phyloP scores from a whole-genome alignment of 352 stramenopile species.

The Phytopythium litorale region DNA sequence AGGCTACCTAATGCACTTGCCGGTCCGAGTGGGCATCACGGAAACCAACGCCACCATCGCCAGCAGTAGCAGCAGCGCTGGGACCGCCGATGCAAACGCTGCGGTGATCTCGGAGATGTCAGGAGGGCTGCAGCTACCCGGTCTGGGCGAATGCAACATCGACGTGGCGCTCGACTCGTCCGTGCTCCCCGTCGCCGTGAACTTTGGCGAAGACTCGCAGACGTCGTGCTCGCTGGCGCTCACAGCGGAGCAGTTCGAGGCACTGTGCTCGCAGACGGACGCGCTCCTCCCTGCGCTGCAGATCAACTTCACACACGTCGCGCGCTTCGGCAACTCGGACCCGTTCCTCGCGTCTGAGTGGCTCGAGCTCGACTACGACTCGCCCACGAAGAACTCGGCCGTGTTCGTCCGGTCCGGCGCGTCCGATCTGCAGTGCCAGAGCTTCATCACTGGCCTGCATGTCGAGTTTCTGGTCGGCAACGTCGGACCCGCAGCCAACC shows the following conservation, averaged over 20 bases:
- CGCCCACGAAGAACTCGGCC: conserved; percentile 14
- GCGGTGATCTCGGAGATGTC: conserved; percentile 28
- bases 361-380: conserved; percentile 38
- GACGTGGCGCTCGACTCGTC: conserved; percentile 3
- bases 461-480: conserved; percentile 39
- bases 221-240: conserved; percentile 28
- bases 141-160: conserved; percentile 21
- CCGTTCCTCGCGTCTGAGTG: conserved; percentile 30
- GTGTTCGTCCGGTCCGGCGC: conserved; percentile 14
- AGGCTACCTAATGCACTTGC: conserved; percentile 29
- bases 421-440: conserved; percentile 22
- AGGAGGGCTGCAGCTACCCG: conserved; percentile 20
- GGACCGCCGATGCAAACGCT: neutral
- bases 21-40: conserved; percentile 29
- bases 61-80: neutral
- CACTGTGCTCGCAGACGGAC: conserved; percentile 18
- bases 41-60: neutral
- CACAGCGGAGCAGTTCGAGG: conserved; percentile 19
- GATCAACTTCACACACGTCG: conserved; percentile 40
- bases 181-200: conserved; percentile 7
- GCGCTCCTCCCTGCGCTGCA: conserved; percentile 15
- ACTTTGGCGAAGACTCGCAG: conserved; percentile 37
- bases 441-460: conserved; percentile 23
- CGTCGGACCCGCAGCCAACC: conserved; percentile 21
- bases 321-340: conserved; percentile 38